These are phyloP conservation scores for Verticillium dahliae DNA, from an alignment of 2,329 filamentous ascomycete species.

Conservation along the genomic window DNA sequence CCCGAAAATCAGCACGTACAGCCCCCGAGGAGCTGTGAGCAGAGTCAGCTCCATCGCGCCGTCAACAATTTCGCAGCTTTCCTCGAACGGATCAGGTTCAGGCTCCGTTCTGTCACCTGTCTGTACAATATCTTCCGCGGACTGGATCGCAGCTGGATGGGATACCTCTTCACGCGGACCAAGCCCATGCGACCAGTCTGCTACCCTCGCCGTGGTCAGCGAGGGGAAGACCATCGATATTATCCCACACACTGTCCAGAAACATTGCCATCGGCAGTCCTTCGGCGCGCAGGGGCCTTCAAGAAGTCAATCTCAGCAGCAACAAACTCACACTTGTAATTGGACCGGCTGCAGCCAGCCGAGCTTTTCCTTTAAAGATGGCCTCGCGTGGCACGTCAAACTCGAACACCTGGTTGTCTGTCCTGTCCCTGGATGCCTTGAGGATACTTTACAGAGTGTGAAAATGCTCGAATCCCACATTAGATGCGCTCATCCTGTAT, in stretches of 20 bases:
- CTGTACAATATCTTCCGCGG: conserved; percentile 17
- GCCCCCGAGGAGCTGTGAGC: conserved; percentile 18
- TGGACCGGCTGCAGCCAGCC: conserved; percentile 30
- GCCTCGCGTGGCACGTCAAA: conserved; percentile 36
- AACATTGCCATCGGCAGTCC: neutral
- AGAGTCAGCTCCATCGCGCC: conserved; percentile 15
- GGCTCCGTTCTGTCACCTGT: conserved; percentile 20
- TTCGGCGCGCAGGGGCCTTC: conserved; percentile 5
- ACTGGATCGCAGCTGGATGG: conserved; percentile 10
- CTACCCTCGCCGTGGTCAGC: conserved; percentile 2
- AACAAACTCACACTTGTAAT: conserved; percentile 27
- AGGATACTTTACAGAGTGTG: conserved; percentile 24
- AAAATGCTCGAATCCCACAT: conserved; percentile 31
- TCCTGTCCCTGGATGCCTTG: conserved; percentile 29
- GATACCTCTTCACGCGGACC: conserved; percentile 13
- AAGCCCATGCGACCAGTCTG: conserved; percentile 14
- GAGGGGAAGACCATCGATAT: conserved; percentile 15
- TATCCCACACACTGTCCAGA: conserved; percentile 16
- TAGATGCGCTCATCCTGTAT: conserved; percentile 23
- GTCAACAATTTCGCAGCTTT: conserved; percentile 13
- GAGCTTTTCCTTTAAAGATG: conserved; percentile 28
- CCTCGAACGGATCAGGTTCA: conserved; percentile 15
- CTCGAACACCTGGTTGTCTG: conserved; percentile 35
- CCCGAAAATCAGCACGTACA: neutral
- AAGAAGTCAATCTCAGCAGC: conserved; percentile 16